Conservation (phyloP, 306 rosid genomes). For the Inga laurina region DNA sequence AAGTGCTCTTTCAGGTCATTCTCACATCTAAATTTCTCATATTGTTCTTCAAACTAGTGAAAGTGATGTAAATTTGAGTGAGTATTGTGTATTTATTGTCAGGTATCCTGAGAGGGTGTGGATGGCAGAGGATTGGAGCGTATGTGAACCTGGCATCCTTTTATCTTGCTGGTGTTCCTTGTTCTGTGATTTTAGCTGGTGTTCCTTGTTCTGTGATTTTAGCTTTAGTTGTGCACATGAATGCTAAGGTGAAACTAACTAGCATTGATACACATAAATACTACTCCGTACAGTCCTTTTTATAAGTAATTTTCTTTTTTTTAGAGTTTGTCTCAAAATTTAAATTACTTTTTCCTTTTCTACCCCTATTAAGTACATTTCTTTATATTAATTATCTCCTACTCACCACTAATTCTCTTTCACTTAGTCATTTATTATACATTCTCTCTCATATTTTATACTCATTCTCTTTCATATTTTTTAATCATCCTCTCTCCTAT, state of each 20-base stretch:
- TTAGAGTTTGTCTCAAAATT: too few relatives aligned
- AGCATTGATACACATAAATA: not conserved
- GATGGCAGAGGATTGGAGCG: slow-evolving; percentile 70
- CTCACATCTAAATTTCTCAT: not conserved
- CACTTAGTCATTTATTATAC: too few relatives aligned
- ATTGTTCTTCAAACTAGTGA: not conserved
- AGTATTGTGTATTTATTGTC: not conserved
- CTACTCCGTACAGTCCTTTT: not conserved
- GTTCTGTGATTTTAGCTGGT: slow-evolving; percentile 50
- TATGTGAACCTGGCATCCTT: slow-evolving; percentile 57
- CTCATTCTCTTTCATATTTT: too few relatives aligned
- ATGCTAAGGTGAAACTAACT: slow-evolving; percentile 44
- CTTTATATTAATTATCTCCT: too few relatives aligned
- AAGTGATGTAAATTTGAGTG: not conserved
- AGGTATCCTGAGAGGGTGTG: slow-evolving; percentile 69
- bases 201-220: slow-evolving; percentile 46
- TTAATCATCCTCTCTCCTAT: too few relatives aligned
- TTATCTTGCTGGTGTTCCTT: slow-evolving; percentile 56
- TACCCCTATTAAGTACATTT: too few relatives aligned
- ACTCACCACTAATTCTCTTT: too few relatives aligned
- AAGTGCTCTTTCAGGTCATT: slow-evolving; percentile 54
- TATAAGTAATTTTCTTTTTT: too few relatives aligned
- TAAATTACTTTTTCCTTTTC: too few relatives aligned
- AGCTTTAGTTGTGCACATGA: slow-evolving; percentile 49
- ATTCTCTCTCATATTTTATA: too few relatives aligned